Evolutionary conservation across 345 rosid species (phyloP), one percentile per base, ranked within the genome.

Genomic region (Syzygium oleosum): DNA sequence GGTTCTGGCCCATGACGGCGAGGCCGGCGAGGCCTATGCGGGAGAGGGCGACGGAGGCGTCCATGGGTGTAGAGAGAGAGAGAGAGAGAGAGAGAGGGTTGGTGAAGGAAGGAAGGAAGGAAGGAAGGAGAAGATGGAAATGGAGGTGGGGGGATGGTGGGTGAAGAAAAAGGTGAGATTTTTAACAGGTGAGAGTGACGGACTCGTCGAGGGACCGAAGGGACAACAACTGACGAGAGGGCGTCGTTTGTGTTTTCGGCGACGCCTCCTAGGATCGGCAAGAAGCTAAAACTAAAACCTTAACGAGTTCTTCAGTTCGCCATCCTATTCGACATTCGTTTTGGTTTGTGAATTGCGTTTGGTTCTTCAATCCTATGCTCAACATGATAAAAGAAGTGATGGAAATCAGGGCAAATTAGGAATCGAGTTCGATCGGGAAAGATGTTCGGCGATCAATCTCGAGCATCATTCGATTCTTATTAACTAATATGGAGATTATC

Each of bases 1-100:
- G 93, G 91, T 97, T 97, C 53, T 96, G 99, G 52, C 99, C 99
- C 99, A 97, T 97, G 13, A 97, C 99, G 89, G 99, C 99, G n/a
- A 97, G 95, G 12, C 99, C 98, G 12, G 98, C 98, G 14, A 97
- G 95, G 78, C 99, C 99, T 17, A 97, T 94, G 54, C 98, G 98
- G 58, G 99, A 95, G 11, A 95, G 92, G 49, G 92, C 92, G 51
- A 92, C 92, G 38, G 91, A 90, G 54, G 97, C 94, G 46, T 95
- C 98, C 99, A 96, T 95, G 87, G 85, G 55, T 58, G 79, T 53
- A 16, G 52, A 87, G 86, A 84, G 59, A 84, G 84, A 61, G 51
- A 22, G 58, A 12, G 78, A 83, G 59, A 54, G 84, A 83, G 51
- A 83, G n/a, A 13, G 51, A 23, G 88, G 86, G 53, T 84, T 65